Conservation (phyloP, 805 yeast species). For the Torulaspora indica region DNA sequence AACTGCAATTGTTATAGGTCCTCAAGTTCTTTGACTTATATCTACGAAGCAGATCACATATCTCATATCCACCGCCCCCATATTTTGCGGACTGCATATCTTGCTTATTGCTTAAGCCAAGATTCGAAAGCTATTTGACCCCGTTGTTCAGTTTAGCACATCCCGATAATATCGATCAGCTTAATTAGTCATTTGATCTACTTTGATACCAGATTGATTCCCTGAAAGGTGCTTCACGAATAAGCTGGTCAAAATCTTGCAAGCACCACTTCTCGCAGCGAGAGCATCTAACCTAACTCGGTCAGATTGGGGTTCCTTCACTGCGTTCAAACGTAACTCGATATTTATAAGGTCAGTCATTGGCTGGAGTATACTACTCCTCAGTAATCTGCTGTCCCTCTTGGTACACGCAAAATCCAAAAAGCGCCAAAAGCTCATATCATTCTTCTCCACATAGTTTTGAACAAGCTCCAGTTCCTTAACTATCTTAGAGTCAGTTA, state of each 20-base stretch:
- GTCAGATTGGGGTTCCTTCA: conserved; percentile 35
- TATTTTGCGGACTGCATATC: conserved; percentile 26
- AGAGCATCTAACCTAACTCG: conserved; percentile 11
- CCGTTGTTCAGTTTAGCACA: conserved; percentile 34
- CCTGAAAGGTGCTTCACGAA: conserved; percentile 38
- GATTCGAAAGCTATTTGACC: conserved; percentile 26
- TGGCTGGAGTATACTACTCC: conserved; percentile 46
- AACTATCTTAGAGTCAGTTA: conserved; percentile 41
- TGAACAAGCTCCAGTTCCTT: conserved; percentile 37
- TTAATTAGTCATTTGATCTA: conserved; percentile 41
- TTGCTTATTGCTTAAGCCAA: conserved; percentile 33
- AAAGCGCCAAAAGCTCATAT: conserved; percentile 36
- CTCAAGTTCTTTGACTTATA: background rate
- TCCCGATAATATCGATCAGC: conserved; percentile 38
- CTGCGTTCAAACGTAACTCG: conserved; percentile 36
- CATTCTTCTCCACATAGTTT: conserved; percentile 32
- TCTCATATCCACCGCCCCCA: conserved; percentile 30
- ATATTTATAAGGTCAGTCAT: conserved; percentile 39
- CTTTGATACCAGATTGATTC: conserved; percentile 22
- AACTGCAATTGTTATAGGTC: conserved; percentile 8
- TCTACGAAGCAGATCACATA: conserved; percentile 20
- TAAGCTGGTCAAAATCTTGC: conserved; percentile 41
- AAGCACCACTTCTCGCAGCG: conserved; percentile 26
- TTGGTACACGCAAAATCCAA: conserved; percentile 41
- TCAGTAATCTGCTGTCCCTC: conserved; percentile 44